phyloP scores from a whole-genome alignment of 441 rosid genomes.

The Hura crepitans region DNA sequence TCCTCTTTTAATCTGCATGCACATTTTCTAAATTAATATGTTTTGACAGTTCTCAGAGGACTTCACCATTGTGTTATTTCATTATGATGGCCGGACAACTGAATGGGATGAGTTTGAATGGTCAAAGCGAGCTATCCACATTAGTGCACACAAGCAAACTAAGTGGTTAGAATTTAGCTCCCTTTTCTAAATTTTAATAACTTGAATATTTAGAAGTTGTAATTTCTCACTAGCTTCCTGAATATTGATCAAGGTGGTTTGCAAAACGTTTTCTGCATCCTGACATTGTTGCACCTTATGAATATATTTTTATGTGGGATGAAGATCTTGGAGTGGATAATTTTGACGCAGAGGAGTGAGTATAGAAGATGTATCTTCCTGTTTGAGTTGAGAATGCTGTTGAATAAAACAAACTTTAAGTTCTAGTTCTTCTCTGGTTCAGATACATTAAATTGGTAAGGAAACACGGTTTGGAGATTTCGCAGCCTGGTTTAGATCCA shows the following conservation, averaged over 20 bases:
- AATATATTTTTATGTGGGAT: conserved; percentile 88
- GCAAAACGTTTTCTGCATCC: conserved; percentile 94
- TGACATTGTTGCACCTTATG: conserved; percentile 69
- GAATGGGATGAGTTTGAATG: conserved; percentile 83
- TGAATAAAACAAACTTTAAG: not conserved
- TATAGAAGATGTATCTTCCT: conserved; percentile 11
- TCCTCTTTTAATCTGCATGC: not conserved
- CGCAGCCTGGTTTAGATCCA: conserved; percentile 94
- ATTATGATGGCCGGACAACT: conserved; percentile 72
- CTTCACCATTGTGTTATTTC: conserved; percentile 76
- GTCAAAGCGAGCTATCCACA: conserved; percentile 81
- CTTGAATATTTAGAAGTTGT: conserved; percentile 10
- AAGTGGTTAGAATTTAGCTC: conserved; percentile 58
- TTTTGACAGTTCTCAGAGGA: conserved; percentile 73
- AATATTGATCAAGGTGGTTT: conserved; percentile 62
- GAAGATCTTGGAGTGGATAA: conserved; percentile 91
- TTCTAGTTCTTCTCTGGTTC: conserved; percentile 11
- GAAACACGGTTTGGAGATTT: conserved; percentile 88
- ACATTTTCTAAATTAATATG: not conserved
- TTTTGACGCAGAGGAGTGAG: conserved; percentile 70
- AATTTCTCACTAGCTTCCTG: conserved; percentile 15
- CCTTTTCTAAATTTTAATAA: conserved; percentile 4
- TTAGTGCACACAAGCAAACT: conserved; percentile 70
- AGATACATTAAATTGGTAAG: conserved; percentile 72
- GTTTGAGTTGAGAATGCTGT: conserved; percentile 3